Evolutionary conservation across 768 basidiomycete genomes (phyloP).

Genomic region (Tephrocybe rancida): DNA sequence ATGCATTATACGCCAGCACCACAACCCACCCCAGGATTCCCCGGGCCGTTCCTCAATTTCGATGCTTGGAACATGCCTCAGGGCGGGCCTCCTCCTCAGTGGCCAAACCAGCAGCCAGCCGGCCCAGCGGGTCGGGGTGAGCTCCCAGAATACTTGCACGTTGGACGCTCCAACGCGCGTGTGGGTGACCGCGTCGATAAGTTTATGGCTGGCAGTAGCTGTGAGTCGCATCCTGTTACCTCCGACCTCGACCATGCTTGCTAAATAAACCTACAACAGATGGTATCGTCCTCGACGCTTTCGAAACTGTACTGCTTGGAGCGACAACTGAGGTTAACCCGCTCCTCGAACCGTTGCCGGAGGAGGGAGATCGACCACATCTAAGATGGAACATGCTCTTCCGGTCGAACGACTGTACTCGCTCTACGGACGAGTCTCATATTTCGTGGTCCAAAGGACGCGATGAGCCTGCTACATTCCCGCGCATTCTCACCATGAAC

Average conservation of each 20-base stretch:
- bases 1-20: slow-evolving; percentile 1
- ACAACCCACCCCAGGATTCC: background rate
- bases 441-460: slow-evolving; percentile 73
- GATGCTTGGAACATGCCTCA: background rate
- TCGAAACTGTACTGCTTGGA: slow-evolving; percentile 50
- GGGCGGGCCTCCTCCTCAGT: slow-evolving; percentile 5
- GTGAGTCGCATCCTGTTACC: slow-evolving; percentile 13
- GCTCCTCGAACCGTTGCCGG: slow-evolving; percentile 48
- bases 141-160: background rate
- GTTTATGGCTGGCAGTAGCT: slow-evolving; percentile 21
- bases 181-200: slow-evolving; percentile 17
- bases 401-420: slow-evolving; percentile 57
- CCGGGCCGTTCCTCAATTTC: slow-evolving; percentile 3
- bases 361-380: slow-evolving; percentile 46
- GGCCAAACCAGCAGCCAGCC: background rate
- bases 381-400: slow-evolving; percentile 81
- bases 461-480: slow-evolving; percentile 65
- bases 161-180: slow-evolving; percentile 7
- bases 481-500: slow-evolving; percentile 53
- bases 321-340: slow-evolving; percentile 61
- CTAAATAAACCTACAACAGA: slow-evolving; percentile 38
- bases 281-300: slow-evolving; percentile 70
- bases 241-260: background rate
- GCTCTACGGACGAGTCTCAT: slow-evolving; percentile 59
- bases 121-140: background rate